Conservation (phyloP, 2,329 filamentous ascomycete genomes). For the Calonectria honghensis region DNA sequence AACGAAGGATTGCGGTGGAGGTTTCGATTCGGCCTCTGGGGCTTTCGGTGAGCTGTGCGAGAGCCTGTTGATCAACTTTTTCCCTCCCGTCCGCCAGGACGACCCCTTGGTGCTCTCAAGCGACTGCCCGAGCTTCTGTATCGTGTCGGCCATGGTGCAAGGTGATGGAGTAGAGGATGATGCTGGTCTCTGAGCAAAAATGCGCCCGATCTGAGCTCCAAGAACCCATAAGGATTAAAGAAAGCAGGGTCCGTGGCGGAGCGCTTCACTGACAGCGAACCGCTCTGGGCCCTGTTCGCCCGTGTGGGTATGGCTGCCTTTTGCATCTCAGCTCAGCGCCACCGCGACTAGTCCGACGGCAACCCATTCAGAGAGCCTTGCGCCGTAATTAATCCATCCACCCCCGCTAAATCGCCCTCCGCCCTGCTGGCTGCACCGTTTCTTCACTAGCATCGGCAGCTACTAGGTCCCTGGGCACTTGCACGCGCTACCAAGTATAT, state of each 20-base stretch:
- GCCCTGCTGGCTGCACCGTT: not conserved
- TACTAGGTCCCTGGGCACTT: not conserved
- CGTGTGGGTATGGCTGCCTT: conserved; percentile 22
- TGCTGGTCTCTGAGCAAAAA: no score
- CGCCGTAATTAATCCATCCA: not conserved
- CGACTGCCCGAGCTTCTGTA: not conserved
- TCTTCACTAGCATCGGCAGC: not conserved
- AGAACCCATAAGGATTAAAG: not conserved
- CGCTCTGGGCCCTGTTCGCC: not conserved
- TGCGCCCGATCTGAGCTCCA: not conserved
- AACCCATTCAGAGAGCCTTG: not conserved
- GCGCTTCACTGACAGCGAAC: not conserved
- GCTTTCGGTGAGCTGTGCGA: not conserved
- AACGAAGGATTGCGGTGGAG: not conserved
- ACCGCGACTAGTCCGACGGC: conserved; percentile 6
- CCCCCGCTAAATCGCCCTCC: not conserved
- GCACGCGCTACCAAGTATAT: not conserved
- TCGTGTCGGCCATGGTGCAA: not conserved
- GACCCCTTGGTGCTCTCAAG: not conserved
- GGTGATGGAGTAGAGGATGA: not conserved
- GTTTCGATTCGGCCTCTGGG: not conserved
- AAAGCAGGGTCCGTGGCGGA: not conserved
- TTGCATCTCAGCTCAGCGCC: conserved; percentile 34
- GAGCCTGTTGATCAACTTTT: not conserved
- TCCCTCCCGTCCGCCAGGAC: not conserved